Base-by-base conservation (phyloP, 2,329 filamentous ascomycete genomes). In the Fusarium longipes region DNA sequence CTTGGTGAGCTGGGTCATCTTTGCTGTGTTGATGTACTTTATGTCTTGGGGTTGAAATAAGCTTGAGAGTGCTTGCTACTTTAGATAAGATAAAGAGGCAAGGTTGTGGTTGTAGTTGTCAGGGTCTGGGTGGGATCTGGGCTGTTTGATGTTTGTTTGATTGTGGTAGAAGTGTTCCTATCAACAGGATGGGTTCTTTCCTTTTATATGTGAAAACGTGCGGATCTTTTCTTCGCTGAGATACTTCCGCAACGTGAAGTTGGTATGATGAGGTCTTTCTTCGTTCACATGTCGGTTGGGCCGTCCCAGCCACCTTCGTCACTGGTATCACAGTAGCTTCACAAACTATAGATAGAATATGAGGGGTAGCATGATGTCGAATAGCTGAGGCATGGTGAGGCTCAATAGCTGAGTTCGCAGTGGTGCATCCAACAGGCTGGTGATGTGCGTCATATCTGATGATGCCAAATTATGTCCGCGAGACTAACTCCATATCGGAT, bases 1-100 rank as follows among this genome's bases (percentile, higher is more conserved):
- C 9, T 57, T 58, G 39, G 22, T 10, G 9, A 58, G 39, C 3
- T 48, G 55, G 42, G 39, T 47, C 39, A 58, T 57, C 29, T 9
- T 11, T n/a, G 14, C 9, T 30, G 5, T 2, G 29, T 6, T 1
- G 15, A 25, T 2, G 1, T 30, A 12, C 14, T 42, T 22, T 8
- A 17, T 18, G n/a, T 44, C 5, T 51, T 30, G 15, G 15, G 1
- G 11, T 15, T 15, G 30, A 35, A 14, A 6, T 2, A 14, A 18
- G 17, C 22, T 25, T n/a, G 24, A 25, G 24, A 7, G 22, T 25
- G 14, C n/a, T 36, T 36, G 22, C 10, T 25, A 14, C 14, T 32
- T n/a, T 30, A 12, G 10, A 29, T 56, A 29, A 17, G n/a, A n/a
- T 32, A 17, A 10, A 25, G 12, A 33, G 35, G 22, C 27, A n/a